Conservation (phyloP, 352 stramenopile species). For the Pythium angustatum region DNA sequence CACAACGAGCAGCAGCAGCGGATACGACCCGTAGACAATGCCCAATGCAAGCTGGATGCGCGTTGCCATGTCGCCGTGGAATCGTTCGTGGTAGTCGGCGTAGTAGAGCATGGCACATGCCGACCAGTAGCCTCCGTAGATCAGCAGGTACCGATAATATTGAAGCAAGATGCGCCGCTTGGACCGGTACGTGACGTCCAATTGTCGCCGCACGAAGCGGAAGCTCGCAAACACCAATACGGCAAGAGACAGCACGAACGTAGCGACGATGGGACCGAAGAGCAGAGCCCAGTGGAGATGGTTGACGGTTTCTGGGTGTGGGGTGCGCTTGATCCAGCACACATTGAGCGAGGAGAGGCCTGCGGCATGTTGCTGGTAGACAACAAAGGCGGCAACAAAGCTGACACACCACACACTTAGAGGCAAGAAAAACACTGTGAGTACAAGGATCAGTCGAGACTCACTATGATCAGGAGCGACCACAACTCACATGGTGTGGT, state of each 20-base stretch:
- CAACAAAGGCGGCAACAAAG: slow-evolving; percentile 51
- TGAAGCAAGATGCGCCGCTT: slow-evolving; percentile 82
- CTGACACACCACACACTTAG: slow-evolving; percentile 77
- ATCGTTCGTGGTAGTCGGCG: slow-evolving; percentile 62
- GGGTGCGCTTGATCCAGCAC: slow-evolving; percentile 73
- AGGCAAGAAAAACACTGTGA: background rate
- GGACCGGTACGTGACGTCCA: slow-evolving; percentile 83
- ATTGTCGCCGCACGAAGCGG: slow-evolving; percentile 77
- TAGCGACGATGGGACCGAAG: slow-evolving; percentile 53
- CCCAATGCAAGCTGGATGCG: slow-evolving; percentile 62
- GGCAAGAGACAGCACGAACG: slow-evolving; percentile 59
- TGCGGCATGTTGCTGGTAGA: slow-evolving; percentile 64
- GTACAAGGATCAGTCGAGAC: background rate
- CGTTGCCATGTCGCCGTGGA: slow-evolving; percentile 56
- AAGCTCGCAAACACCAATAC: slow-evolving; percentile 85
- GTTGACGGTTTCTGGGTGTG: slow-evolving; percentile 46
- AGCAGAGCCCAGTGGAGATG: slow-evolving; percentile 65
- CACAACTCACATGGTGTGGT: slow-evolving; percentile 71
- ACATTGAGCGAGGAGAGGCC: slow-evolving; percentile 73
- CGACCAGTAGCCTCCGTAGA: slow-evolving; percentile 72
- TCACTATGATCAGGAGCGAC: background rate
- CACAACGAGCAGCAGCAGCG: slow-evolving; percentile 65
- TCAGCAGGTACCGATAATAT: slow-evolving; percentile 84
- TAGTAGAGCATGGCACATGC: slow-evolving; percentile 75
- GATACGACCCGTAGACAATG: slow-evolving; percentile 74